These are phyloP conservation scores for Boletus rex-veris DNA, from an alignment of 768 basidiomycete species.

Conservation along the genomic window DNA sequence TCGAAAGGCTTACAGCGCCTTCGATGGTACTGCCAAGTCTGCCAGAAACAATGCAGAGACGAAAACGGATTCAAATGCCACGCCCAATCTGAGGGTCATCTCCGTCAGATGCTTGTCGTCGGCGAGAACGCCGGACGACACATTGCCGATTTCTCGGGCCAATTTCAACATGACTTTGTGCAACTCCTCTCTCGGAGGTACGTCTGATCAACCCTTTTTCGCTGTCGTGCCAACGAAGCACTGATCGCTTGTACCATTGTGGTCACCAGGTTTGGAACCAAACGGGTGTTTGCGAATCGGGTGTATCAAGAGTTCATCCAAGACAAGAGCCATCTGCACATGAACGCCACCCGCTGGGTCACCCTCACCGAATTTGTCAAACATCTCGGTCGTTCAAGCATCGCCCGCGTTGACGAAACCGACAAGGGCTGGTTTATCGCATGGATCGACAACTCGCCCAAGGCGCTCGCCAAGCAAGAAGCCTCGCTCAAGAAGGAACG, in stretches of 20 bases:
- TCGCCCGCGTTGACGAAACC: constrained; percentile 93
- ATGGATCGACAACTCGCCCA: constrained; percentile 97
- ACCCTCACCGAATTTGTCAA: constrained; percentile 95
- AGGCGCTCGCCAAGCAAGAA: constrained; percentile 87
- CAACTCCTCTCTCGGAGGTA: constrained; percentile 79
- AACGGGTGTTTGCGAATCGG: constrained; percentile 89
- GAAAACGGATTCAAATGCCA: constrained; percentile 99
- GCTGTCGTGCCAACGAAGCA: no score
- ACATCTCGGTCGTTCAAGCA: constrained; percentile 78
- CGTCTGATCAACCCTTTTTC: constrained; percentile 12
- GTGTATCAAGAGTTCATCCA: constrained; percentile 98
- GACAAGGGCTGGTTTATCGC: constrained; percentile 98
- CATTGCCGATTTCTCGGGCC: constrained; percentile 82
- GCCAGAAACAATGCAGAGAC: constrained; percentile 97
- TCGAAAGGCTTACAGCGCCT: constrained; percentile 94
- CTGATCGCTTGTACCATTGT: not conserved
- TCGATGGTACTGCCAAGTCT: constrained; percentile 98
- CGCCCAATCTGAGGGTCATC: constrained; percentile 79
- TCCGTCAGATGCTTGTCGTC: constrained; percentile 96
- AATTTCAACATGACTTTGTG: constrained; percentile 94
- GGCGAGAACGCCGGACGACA: constrained; percentile 92
- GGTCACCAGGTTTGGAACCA: constrained; percentile 74
- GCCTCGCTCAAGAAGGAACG: constrained; percentile 90
- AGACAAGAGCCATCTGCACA: constrained; percentile 92
- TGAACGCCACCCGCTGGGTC: constrained; percentile 98